Evolutionary conservation across 2,329 filamentous ascomycete genomes (phyloP), one percentile per base, ranked within the genome.

Genomic region (Laburnicola sp.): DNA sequence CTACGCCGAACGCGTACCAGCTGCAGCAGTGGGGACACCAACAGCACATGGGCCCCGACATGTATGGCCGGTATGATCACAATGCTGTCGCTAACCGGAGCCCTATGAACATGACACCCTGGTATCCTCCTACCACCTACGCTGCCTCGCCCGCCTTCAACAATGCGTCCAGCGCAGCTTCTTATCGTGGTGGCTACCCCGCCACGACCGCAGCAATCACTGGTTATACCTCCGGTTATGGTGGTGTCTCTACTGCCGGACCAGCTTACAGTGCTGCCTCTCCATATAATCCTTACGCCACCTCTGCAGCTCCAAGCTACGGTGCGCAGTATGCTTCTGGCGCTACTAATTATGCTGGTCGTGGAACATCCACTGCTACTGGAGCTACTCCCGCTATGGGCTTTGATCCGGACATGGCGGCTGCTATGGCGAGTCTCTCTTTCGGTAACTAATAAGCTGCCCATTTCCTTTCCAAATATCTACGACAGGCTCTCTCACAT

Each of bases 31-130:
- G 63, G 60, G 46, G 52, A n/a, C n/a, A n/a, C 26, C 55, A 53
- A 26, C 63, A 69, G 34, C 63, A 59, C 34, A 50, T 60, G 32
- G 40, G 42, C n/a, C 53, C 54, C 23, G 57, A 62, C 6, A 62
- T 60, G 47, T 68, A 60, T 35, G 56, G 58, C 7, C 57, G 58
- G 10, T 67, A 66, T 28, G 54, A 61, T 27, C 59, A 64, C 2
- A 64, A 60, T 21, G 61, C 51, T 6, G 57, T 56, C 11, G 56
- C 56, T 1, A 64, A 62, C 44, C 64, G 65, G 6, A 69, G 61
- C 27, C 68, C 66, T 2, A 69, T 69, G 65, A 67, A 68, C 45
- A 69, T 63, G 26, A 63, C 62, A 16, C 62, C 50, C 6, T 69
- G 64, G 53, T 70, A 68, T 32, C 66, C 69, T 3, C 66, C 67